Base-by-base conservation (phyloP, 2,329 filamentous ascomycete genomes). In the Shiraia bambusicola region DNA sequence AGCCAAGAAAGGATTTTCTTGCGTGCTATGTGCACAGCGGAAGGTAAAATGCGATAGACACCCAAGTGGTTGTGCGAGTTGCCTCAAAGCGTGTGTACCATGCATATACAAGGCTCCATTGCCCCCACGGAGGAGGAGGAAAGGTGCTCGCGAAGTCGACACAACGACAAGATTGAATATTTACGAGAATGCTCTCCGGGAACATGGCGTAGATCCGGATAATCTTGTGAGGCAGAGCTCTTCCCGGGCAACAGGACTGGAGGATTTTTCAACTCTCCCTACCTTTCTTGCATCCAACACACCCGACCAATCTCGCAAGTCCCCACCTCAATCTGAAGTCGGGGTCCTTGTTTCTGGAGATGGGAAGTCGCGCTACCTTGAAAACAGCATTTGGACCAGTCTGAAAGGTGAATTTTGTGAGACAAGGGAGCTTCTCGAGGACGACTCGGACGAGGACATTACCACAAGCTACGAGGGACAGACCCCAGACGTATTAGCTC, bases 11-110 rank as follows among this genome's bases (percentile, higher is more conserved):
- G 50, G 54, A 29, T 66, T 59, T 34, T 64, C 65, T 1, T 68
- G 65, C 34, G 54, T 66, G 4, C 49, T 65, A 8, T 67, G 63
- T 37, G 57, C 62, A 6, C 59, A 63, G 28, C 49, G 65, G 10
- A 68, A 68, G 42, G 63, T 68, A 14, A 62, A 56, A 38, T 68
- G 63, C 37, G 63, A 68, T 28, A 59, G 57, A 28, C 37, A 19
- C 4, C 52, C 56, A 10, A 50, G 56, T 17, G 61, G 63, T 1
- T 67, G 65, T 35, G 49, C 50, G 1, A 65, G 61, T 31, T 67
- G 63, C 47, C 47, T 50, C 6, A 61, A 63, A 37, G 53, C 59
- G 8, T 54, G 62, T 15, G 57, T 63, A 9, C 38, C 49, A 11
- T 67, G 63, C 42, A 42, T 65, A 12, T 67, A 65, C 45, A 66